These are phyloP conservation scores for Phylloporus arenicola DNA, from an alignment of 768 basidiomycete genomes.

Conservation along the genomic window DNA sequence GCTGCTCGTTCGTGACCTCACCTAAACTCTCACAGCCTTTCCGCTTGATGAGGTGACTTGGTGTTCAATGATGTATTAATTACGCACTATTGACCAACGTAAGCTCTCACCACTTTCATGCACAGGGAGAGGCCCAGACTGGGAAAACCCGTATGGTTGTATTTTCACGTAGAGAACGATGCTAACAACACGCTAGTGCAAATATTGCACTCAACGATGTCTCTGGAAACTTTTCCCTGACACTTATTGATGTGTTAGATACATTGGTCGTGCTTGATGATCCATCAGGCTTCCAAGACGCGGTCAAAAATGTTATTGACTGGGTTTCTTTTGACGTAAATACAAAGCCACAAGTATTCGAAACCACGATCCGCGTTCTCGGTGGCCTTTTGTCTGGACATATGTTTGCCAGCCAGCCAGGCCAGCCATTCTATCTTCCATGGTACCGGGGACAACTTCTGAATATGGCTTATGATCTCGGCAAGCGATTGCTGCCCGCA, in stretches of 20 bases:
- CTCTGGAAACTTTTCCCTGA: slow-evolving; percentile 87
- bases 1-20: slow-evolving; percentile 5
- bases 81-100: slow-evolving; percentile 11
- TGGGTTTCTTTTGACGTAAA: slow-evolving; percentile 90
- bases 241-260: slow-evolving; percentile 78
- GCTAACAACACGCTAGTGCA: slow-evolving; percentile 34
- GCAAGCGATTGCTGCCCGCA: slow-evolving; percentile 79
- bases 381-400: slow-evolving; percentile 88
- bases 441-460: slow-evolving; percentile 85
- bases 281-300: slow-evolving; percentile 71
- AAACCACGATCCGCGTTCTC: slow-evolving; percentile 90
- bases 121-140: slow-evolving; percentile 81
- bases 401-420: slow-evolving; percentile 64
- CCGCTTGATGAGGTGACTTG: slow-evolving; percentile 71
- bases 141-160: slow-evolving; percentile 66
- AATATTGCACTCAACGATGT: slow-evolving; percentile 89
- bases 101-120: slow-evolving; percentile 90
- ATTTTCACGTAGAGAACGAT: slow-evolving; percentile 2
- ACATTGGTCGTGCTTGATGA: slow-evolving; percentile 87
- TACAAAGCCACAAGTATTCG: slow-evolving; percentile 97
- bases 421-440: slow-evolving; percentile 66
- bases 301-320: slow-evolving; percentile 73
- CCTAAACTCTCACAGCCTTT: slow-evolving; percentile 51
- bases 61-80: slow-evolving; percentile 5
- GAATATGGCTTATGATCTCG: slow-evolving; percentile 79